These are phyloP conservation scores for Thinopyrum elongatum DNA, from an alignment of 176 grass and related monocot species.

Conservation along the genomic window DNA sequence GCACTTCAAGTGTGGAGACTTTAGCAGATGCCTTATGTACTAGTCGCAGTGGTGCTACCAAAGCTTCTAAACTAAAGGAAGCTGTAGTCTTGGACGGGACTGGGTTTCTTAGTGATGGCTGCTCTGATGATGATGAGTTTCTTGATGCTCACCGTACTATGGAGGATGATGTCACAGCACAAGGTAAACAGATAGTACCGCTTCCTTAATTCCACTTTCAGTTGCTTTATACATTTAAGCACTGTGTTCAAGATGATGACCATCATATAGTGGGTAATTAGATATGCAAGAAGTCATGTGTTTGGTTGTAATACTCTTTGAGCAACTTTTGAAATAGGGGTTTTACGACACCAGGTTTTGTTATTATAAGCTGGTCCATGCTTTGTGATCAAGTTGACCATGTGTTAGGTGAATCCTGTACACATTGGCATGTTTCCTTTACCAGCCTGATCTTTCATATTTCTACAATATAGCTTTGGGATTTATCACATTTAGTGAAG, in stretches of 20 bases:
- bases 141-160: conserved; percentile 46
- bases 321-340: not conserved
- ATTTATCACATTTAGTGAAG: not conserved
- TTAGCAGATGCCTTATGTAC: conserved; percentile 46
- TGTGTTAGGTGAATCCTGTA: conserved; percentile 9
- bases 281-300: not conserved
- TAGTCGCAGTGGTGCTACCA: conserved; percentile 32
- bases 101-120: conserved; percentile 52
- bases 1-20: conserved; percentile 60
- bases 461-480: conserved; percentile 17
- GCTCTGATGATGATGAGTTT: conserved; percentile 62
- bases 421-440: conserved; percentile 12
- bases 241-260: not conserved
- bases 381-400: conserved; percentile 4
- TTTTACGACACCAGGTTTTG: not conserved
- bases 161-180: conserved; percentile 41
- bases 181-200: conserved; percentile 52
- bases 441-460: conserved; percentile 11
- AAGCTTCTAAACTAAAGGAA: conserved; percentile 36
- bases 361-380: not conserved
- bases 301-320: not conserved
- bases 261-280: conserved; percentile 22
- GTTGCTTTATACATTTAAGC: conserved; percentile 8
- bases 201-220: conserved; percentile 18
- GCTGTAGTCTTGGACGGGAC: conserved; percentile 26